Evolutionary conservation across 257 asterid species (phyloP).

Genomic region (Solanum ahanhuiri): DNA sequence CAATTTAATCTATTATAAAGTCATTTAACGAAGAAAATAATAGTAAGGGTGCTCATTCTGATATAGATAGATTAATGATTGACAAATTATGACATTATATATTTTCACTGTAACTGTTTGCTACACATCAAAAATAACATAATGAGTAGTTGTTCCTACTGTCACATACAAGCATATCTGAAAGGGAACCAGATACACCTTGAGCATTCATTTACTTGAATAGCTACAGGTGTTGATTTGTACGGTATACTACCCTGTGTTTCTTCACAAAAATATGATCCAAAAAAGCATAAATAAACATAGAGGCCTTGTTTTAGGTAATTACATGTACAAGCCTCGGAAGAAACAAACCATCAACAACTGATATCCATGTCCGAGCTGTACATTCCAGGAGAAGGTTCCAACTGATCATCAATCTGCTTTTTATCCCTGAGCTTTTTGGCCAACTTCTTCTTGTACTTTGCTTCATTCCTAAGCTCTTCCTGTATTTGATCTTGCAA

Average conservation of each 20-base stretch:
- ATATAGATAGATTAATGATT: not conserved
- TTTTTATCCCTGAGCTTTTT: not conserved
- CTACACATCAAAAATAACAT: not conserved
- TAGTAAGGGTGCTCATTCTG: not conserved
- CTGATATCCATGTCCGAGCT: not conserved
- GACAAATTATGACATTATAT: not conserved
- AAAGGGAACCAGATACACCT: not conserved
- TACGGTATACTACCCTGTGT: not conserved
- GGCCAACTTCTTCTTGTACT: not conserved
- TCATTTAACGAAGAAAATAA: not conserved
- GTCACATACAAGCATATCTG: not conserved
- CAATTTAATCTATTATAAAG: not conserved
- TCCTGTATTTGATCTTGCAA: not conserved
- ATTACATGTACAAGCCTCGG: not conserved
- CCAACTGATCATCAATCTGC: not conserved
- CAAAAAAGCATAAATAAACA: not conserved
- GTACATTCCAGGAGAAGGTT: not conserved
- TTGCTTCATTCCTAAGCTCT: not conserved
- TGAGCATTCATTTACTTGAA: not conserved
- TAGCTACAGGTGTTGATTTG: not conserved
- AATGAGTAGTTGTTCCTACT: not conserved
- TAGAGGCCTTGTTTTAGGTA: not conserved
- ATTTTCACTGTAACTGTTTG: not conserved
- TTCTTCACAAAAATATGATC: not conserved
- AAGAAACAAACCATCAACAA: not conserved